Base-by-base conservation (phyloP, 2,329 filamentous ascomycete genomes). In the Chaetomiaceae sp. region DNA sequence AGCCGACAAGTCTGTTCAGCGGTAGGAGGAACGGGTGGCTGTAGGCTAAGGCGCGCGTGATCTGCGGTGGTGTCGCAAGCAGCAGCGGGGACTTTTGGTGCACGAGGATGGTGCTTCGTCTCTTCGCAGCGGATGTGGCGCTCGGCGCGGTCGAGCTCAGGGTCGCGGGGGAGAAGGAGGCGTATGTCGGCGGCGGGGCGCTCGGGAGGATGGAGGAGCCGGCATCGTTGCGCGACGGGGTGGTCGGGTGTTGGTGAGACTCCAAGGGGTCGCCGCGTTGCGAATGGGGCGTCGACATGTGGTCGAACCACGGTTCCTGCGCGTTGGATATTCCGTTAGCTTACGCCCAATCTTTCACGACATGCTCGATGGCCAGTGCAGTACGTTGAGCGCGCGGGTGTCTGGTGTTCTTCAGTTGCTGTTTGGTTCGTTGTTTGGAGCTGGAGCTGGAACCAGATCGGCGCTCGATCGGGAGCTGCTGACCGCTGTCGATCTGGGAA, bases 51-150 rank as follows among this genome's bases (percentile, higher is more conserved):
- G 92, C 91, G 63, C 94, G 84, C 2, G 94, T 99, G 68, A 99
- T 87, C 67, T 96, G 89, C 1, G 94, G 94, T 39, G 94, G 94
- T 9, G 94, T 99, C 15, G 92, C 91, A 55, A 95, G 85, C 17
- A 99, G 80, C 42, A 99, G 74, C 11, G 94, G 94, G 15, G 90
- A 96, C 73, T 97, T 99, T 70, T 96, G 92, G 71, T 97, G 91
- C 19, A 99, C 91, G 62, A 97, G 84, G 63, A 99, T 91, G 53
- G 90, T 95, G 17, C 90, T 95, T 42, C 89, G 84, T 58, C 92
- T 87, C 66, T 88, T 87, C 38, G 84, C 83, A 34, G 84, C 81
- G 11, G 81, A 78, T 29, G 80, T 75, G 54, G 77, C 73, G 51
- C 76, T 77, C 43, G 86, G 77, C 5, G 84, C 80, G 34, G 81